Evolutionary conservation across 768 basidiomycete genomes (phyloP), one percentile per base, ranked within the genome.

Genomic region (Panellus pusillus): DNA sequence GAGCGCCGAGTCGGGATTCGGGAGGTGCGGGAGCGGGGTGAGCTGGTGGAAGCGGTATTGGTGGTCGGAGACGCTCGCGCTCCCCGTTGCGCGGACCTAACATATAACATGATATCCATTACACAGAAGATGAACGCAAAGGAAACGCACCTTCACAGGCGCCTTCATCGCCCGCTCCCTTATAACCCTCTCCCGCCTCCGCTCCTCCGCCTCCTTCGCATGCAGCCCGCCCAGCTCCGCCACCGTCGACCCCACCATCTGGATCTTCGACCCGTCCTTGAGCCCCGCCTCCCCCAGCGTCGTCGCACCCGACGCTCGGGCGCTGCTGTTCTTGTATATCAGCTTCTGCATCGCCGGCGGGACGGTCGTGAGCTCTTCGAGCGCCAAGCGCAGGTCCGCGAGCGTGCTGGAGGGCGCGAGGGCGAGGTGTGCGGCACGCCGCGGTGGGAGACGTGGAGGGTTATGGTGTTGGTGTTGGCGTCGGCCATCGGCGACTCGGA

Each of bases 281-380:
- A 91, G 63, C n/a, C 89, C 88, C 0, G 62, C 80, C 68, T 64
- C 63, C 3, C 12, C 67, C 61, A 73, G 62, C 27, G 63, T 75
- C 43, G 53, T 70, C 20, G 61, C 63, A 37, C 63, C 58, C 15
- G 67, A 43, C 0, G 66, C 52, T 47, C 71, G 79, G 11, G 67
- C n/a, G n/a, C n/a, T 50, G 46, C 72, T 78, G 74, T 86, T 90
- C 64, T 83, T 88, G 71, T 79, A 86, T 9, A 91, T 66, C 38
- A 91, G 72, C 62, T 91, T 92, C 72, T 91, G 89, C 37, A 84
- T 70, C 3, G 75, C 65, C 4, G 81, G 76, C 0, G 87, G 86
- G 11, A 91, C 84, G 20, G 76, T 74, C 2, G 87, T 91, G 27
- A 89, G 74, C 58, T 83, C 77, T 63, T 86, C 80, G 4, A 91